phyloP scores from a whole-genome alignment of 129 eudicot species.

The Centella asiatica region DNA sequence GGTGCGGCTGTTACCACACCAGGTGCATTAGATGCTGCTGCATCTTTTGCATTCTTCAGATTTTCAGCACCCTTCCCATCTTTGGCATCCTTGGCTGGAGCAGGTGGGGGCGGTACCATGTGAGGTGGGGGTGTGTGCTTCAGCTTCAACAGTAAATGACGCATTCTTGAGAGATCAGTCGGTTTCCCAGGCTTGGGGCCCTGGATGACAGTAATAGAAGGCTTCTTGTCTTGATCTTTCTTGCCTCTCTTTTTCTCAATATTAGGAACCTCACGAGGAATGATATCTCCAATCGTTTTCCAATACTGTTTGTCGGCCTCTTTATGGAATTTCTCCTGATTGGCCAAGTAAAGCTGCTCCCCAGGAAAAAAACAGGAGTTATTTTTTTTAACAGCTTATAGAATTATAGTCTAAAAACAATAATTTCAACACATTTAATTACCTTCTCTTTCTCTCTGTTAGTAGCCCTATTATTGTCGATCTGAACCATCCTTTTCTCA shows the following conservation, averaged over 20 bases:
- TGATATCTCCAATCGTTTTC: conserved; percentile 72
- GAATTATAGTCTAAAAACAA: not conserved
- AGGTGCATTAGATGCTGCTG: conserved; percentile 15
- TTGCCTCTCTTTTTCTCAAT: conserved; percentile 70
- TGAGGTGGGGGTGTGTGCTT: conserved; percentile 86
- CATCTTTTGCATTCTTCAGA: conserved; percentile 28
- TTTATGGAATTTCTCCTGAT: conserved; percentile 77
- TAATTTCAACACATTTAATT: not conserved
- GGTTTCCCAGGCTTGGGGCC: conserved; percentile 95
- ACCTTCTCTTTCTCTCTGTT: conserved; percentile 91
- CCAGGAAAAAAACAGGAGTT: not conserved
- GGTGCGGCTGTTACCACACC: conserved; percentile 20
- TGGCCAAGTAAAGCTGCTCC: conserved; percentile 44
- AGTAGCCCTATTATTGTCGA: conserved; percentile 57
- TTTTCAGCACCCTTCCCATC: conserved; percentile 53
- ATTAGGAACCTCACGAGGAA: conserved; percentile 70
- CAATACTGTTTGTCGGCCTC: conserved; percentile 77
- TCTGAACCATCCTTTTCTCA: conserved; percentile 58
- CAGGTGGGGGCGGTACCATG: conserved; percentile 60
- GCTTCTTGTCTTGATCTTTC: conserved; percentile 81
- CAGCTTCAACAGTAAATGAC: conserved; percentile 61
- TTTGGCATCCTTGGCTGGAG: conserved; percentile 54
- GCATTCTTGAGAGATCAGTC: conserved; percentile 81
- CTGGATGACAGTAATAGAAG: conserved; percentile 61
- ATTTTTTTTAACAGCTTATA: not conserved